A percentile compares a stretch with the other conserved stretches of the same genome.
Conservation (phyloP, 2,329 filamentous ascomycete species). For the Daldinia sp. region DNA sequence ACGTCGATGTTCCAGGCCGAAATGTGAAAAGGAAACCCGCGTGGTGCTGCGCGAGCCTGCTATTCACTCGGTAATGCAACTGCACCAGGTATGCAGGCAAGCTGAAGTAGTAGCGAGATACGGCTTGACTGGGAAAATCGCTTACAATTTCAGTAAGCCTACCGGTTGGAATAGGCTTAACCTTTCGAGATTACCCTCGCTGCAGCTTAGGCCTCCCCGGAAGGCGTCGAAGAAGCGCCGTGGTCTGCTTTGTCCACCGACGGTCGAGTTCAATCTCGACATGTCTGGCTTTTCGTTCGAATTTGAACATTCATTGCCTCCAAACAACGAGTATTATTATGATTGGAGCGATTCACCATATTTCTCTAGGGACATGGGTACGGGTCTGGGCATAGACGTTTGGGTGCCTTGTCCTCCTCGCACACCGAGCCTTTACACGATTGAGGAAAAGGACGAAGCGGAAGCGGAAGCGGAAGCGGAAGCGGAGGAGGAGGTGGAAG, state of each 20-base stretch:
- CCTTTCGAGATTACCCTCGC: constrained; percentile 19
- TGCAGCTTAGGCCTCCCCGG: constrained; percentile 24
- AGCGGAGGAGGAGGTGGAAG: no score
- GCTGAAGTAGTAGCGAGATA: constrained; percentile 33
- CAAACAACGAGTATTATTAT: no score
- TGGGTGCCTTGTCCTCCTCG: no score
- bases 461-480: no score
- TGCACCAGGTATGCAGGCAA: constrained; percentile 23
- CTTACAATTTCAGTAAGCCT: constrained; percentile 39
- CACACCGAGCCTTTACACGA: not conserved
- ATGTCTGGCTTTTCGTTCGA: not conserved
- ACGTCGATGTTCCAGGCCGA: constrained; percentile 27
- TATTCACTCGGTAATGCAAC: constrained; percentile 25
- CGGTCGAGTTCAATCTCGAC: constrained; percentile 34
- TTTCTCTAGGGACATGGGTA: not conserved
- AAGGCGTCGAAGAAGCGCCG: not conserved
- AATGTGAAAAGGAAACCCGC: constrained; percentile 34
- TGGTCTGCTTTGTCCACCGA: constrained; percentile 9
- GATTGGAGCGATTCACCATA: constrained; percentile 25
- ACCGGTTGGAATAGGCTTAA: constrained; percentile 31
- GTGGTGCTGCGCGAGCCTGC: constrained; percentile 35
- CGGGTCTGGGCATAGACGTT: no score
- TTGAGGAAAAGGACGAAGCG: constrained; percentile 11
- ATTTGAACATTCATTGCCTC: no score
- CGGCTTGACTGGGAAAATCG: constrained; percentile 20